Evolutionary conservation across 805 yeast genomes (phyloP).

Genomic region (Diddensiella transvaalensis): DNA sequence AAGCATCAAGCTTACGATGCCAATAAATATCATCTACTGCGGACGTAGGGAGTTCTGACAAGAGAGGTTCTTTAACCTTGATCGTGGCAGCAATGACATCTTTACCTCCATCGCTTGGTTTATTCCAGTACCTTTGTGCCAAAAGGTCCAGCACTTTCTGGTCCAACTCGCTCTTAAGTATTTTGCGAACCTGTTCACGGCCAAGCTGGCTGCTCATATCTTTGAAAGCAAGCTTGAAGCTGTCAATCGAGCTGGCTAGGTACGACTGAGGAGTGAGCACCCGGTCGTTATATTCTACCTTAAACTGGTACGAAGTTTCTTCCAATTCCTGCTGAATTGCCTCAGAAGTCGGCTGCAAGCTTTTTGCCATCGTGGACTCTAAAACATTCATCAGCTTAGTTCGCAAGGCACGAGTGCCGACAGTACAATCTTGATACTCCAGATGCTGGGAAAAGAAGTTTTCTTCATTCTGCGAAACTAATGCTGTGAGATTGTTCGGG

Average conservation of each 20-base stretch:
- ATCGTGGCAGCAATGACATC: constrained; percentile 20
- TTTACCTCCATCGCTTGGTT: constrained; percentile 36
- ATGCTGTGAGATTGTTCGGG: constrained; percentile 54
- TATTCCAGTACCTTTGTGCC: constrained; percentile 92
- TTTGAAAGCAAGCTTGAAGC: constrained; percentile 78
- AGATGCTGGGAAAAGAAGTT: constrained; percentile 62
- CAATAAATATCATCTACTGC: constrained; percentile 72
- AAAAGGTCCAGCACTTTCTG: constrained; percentile 82
- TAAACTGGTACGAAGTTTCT: constrained; percentile 86
- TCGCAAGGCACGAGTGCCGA: constrained; percentile 73
- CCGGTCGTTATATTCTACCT: constrained; percentile 95
- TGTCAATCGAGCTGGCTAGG: constrained; percentile 85
- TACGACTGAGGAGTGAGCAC: constrained; percentile 92
- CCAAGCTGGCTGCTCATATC: constrained; percentile 82
- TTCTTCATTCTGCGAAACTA: constrained; percentile 44
- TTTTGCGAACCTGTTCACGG: constrained; percentile 71
- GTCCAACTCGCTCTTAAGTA: constrained; percentile 80
- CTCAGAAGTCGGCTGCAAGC: constrained; percentile 80
- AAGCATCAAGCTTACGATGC: constrained; percentile 80
- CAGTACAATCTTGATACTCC: constrained; percentile 61
- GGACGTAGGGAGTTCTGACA: constrained; percentile 54
- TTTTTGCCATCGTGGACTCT: constrained; percentile 86
- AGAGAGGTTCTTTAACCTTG: constrained; percentile 42
- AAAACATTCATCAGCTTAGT: constrained; percentile 79
- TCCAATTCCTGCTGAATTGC: constrained; percentile 88